These are phyloP conservation scores for Ophiosphaerella herpotricha DNA, from an alignment of 2,329 filamentous ascomycete species.

Conservation along the genomic window DNA sequence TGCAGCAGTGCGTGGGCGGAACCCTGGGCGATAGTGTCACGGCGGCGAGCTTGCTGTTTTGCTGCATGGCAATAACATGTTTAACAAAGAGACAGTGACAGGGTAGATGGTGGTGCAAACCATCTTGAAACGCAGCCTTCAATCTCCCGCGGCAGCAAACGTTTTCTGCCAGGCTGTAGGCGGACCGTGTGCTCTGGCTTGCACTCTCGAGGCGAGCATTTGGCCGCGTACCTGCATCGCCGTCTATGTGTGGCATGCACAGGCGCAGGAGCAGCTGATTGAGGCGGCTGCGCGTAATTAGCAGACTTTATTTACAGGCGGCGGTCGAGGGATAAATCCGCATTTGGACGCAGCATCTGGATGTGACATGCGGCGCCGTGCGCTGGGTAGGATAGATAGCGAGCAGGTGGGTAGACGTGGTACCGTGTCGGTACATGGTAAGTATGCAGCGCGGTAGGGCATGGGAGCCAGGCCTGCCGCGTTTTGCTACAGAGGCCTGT, in stretches of 20 bases:
- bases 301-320: slow-evolving; percentile 1
- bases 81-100: too few relatives aligned
- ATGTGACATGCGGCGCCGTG: neutral
- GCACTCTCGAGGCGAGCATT: slow-evolving; percentile 3
- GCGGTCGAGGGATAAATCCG: slow-evolving; percentile 1
- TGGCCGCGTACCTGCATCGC: slow-evolving; percentile 26
- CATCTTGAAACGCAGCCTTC: slow-evolving; percentile 6
- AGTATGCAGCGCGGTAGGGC: too few relatives aligned
- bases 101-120: too few relatives aligned
- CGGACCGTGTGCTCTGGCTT: neutral
- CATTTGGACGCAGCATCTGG: slow-evolving; percentile 1
- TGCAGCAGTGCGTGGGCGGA: neutral
- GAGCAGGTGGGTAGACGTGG: too few relatives aligned
- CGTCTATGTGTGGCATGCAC: neutral
- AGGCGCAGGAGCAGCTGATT: slow-evolving; percentile 2
- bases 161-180: slow-evolving; percentile 4
- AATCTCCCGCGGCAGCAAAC: slow-evolving; percentile 12
- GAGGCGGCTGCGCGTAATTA: slow-evolving; percentile 3
- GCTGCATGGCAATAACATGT: neutral
- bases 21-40: too few relatives aligned
- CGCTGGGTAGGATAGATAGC: too few relatives aligned
- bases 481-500: neutral
- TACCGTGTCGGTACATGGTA: too few relatives aligned
- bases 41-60: neutral
- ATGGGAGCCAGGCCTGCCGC: neutral